phyloP scores from a whole-genome alignment of 208 protist genomes.

The Leishmania guyanensis region DNA sequence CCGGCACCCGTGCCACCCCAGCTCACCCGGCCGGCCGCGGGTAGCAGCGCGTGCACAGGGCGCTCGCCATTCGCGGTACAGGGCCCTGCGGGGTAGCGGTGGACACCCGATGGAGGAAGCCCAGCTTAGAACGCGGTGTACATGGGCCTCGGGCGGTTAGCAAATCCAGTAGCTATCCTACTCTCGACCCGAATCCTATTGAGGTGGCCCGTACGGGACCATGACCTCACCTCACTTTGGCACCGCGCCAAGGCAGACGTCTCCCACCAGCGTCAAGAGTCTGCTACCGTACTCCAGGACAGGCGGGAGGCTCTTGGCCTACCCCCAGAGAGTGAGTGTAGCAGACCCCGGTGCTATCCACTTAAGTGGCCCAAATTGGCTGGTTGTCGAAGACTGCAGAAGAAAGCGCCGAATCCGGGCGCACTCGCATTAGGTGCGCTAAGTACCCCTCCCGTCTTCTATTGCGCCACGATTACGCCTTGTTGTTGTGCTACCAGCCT shows the following conservation, averaged over 20 bases:
- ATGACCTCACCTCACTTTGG: neutral
- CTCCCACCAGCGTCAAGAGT: neutral
- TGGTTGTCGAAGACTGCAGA: neutral
- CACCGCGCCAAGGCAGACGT: neutral
- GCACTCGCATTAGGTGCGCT: neutral
- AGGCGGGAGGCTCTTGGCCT: neutral
- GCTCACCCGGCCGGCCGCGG: too few species aligned
- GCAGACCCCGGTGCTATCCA: neutral
- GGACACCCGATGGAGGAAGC: too few species aligned
- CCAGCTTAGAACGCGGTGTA: too few species aligned
- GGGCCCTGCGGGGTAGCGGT: too few species aligned
- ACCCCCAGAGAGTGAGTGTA: neutral
- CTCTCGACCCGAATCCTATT: neutral
- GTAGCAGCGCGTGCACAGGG: too few species aligned
- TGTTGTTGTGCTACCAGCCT: constrained; percentile 1
- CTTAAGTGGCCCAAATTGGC: neutral
- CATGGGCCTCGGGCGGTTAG: too few species aligned
- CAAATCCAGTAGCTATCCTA: too few species aligned
- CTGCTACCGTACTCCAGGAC: neutral
- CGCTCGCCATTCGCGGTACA: too few species aligned
- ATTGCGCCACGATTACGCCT: neutral
- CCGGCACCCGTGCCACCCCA: too few species aligned
- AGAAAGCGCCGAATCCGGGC: neutral
- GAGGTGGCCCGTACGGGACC: neutral
- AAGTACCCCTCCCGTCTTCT: neutral